phyloP scores from a whole-genome alignment of 768 basidiomycete genomes.

The Nidularia pulvinata region DNA sequence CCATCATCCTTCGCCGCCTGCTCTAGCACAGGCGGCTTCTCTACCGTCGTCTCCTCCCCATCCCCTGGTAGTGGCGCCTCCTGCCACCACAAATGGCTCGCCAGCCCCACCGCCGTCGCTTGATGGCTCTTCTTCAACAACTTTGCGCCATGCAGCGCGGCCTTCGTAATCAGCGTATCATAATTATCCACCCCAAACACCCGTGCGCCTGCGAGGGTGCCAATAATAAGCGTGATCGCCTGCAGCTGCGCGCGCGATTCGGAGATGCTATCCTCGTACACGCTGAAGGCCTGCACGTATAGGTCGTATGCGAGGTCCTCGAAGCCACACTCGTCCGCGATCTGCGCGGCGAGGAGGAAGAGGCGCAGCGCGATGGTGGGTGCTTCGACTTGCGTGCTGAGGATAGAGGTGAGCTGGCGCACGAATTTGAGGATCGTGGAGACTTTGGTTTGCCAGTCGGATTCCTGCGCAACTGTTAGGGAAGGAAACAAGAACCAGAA shows the following conservation, averaged over 20 bases:
- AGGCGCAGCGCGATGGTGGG: conserved; percentile 91
- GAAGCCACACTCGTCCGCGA: conserved; percentile 92
- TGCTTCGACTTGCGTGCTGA: conserved; percentile 92
- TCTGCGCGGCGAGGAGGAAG: conserved; percentile 95
- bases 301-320: conserved; percentile 98
- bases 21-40: conserved; percentile 28
- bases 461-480: conserved; percentile 47
- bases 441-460: conserved; percentile 85
- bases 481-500: not conserved
- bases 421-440: conserved; percentile 92
- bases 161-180: conserved; percentile 97
- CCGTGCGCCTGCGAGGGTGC: conserved; percentile 82
- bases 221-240: conserved; percentile 96
- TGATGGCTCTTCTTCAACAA: conserved; percentile 98
- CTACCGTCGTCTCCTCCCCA: conserved; percentile 35
- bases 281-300: conserved; percentile 96
- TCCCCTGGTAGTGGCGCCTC: conserved; percentile 45
- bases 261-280: conserved; percentile 97
- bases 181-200: conserved; percentile 97
- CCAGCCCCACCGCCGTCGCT: conserved; percentile 90
- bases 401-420: conserved; percentile 90
- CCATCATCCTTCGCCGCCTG: conserved; percentile 37
- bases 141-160: conserved; percentile 96
- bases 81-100: conserved; percentile 99
- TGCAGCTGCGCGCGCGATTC: conserved; percentile 95